Base-by-base conservation (phyloP, 305 asterid species). In the Euphrasia arctica region DNA sequence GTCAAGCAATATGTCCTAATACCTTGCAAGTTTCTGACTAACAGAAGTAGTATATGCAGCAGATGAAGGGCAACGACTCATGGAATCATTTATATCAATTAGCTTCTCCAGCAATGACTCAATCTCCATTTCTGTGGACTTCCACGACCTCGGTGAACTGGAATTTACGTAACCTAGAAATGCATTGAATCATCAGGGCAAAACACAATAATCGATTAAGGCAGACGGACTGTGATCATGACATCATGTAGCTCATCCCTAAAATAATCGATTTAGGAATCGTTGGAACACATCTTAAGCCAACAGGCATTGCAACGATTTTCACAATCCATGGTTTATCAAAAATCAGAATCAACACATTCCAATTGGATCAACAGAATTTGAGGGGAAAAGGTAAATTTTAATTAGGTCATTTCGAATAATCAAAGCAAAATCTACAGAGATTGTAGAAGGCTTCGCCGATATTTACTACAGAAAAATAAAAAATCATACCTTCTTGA, bases 21-120 rank as follows among this genome's bases (percentile, higher is more conserved):
- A 96, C 73, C 97, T 83, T 25, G 98, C 90, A 76, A 89, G 83
- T 71, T 92, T 92, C 82, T 89, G 97, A 65, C 80, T 78, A 54
- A 92, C 93, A 54, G 97, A 87, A 69, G 88, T 80, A 60, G 97
- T 64, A 60, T 91, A 71, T 36, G 87, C 81, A 69, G 95, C 86
- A 59, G 97, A 82, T 52, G 95, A 87, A 60, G 98, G 95, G 74
- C 97, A 92, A 64, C 94, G 83, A 78, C 98, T 84, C 98, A 92
- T 84, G 0, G 97, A 77, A 69, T 87, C 96, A 73, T 92, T 87
- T 69, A 92, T 77, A 74, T 92, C 97, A 56, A 82, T 71, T 63
- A 87, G 80, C 80, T 92, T 85, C 82, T 85, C 97, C 54, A 92
- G 95, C 79, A 77, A 85, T 47, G 96, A 87, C 75, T 89, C 91